Evolutionary conservation across 805 yeast genomes (phyloP), one percentile per base, ranked within the genome.

Genomic region (Starmera caribaea): DNA sequence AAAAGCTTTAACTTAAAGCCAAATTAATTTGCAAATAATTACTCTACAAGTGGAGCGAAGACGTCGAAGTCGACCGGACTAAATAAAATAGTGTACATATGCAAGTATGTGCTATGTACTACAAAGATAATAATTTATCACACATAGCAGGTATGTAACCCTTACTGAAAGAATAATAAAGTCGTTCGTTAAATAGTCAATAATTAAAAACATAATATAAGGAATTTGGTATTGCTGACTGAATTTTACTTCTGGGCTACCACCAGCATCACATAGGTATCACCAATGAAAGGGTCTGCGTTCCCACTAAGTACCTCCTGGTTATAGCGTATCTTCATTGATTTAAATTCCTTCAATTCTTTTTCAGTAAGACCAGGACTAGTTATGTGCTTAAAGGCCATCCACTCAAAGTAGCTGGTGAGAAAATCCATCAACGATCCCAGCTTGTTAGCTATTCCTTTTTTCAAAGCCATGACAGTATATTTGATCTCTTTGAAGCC

Each of bases 391-490:
- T 43, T 34, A 32, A 43, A 50, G 5, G 50, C 38, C 3, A 44
- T 32, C 17, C 41, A 45, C 30, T 54, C 58, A 31, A 51, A 45
- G 37, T 41, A 54, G 10, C 45, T 38, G 16, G 38, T 40, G 1
- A 50, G 12, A 10, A 53, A 42, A 30, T 51, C 57, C 51, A 50
- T 51, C 36, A 48, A 9, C 21, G 37, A 38, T 2, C 59, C 59
- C 36, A 54, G n/a, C 14, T 44, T 44, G 14, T 35, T 44, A 1
- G 53, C 45, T 1, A 46, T 10, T 2, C 57, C 57, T 32, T 42
- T 51, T 27, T 45, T 45, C 21, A 53, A 21, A 4, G 54, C 41
- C 0, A 54, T 15, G 4, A 53, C 42, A 1, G 54, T 36, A 32
- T 54, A 53, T 34, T 41, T 45, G 3, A 49, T 38, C 5, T 41